phyloP scores from a whole-genome alignment of 108 stramenopile species.

The Schizochytrium sp. region DNA sequence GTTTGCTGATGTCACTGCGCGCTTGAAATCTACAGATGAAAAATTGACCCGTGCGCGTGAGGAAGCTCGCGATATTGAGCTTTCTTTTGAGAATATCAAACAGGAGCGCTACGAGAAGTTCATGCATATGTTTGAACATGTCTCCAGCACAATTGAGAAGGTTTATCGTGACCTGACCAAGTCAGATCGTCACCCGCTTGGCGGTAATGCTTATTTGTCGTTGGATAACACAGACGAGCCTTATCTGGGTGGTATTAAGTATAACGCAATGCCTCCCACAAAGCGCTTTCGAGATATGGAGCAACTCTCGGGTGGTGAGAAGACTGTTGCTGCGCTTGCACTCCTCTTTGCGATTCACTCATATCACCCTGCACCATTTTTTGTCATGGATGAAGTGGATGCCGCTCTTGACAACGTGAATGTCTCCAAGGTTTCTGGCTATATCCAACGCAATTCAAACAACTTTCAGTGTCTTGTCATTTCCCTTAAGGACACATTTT shows the following conservation, averaged over 20 bases:
- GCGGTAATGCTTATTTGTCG: constrained; percentile 90
- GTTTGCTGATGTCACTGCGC: constrained; percentile 81
- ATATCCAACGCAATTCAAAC: constrained; percentile 78
- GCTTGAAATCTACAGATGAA: constrained; percentile 82
- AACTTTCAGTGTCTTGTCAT: constrained; percentile 97
- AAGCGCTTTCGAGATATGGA: constrained; percentile 99
- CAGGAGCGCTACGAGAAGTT: constrained; percentile 84
- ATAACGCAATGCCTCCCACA: constrained; percentile 99
- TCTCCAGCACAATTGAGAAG: constrained; percentile 87
- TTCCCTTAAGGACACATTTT: constrained; percentile 98
- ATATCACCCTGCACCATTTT: constrained; percentile 86
- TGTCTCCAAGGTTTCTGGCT: constrained; percentile 97
- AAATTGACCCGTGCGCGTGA: constrained; percentile 84
- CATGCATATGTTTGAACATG: constrained; percentile 86
- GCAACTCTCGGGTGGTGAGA: constrained; percentile 99
- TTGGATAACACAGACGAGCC: constrained; percentile 94
- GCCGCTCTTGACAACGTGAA: constrained; percentile 89
- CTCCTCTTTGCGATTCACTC: constrained; percentile 98
- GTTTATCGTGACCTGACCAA: constrained; percentile 96
- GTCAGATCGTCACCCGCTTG: constrained; percentile 88
- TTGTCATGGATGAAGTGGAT: constrained; percentile 86
- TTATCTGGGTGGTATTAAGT: constrained; percentile 94
- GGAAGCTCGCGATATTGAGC: constrained; percentile 80
- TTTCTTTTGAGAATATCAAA: constrained; percentile 83
- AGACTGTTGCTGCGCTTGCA: constrained; percentile 97